Evolutionary conservation across 495 filamentous ascomycete species (phyloP).

Genomic region (Aspergillus ellipticus): DNA sequence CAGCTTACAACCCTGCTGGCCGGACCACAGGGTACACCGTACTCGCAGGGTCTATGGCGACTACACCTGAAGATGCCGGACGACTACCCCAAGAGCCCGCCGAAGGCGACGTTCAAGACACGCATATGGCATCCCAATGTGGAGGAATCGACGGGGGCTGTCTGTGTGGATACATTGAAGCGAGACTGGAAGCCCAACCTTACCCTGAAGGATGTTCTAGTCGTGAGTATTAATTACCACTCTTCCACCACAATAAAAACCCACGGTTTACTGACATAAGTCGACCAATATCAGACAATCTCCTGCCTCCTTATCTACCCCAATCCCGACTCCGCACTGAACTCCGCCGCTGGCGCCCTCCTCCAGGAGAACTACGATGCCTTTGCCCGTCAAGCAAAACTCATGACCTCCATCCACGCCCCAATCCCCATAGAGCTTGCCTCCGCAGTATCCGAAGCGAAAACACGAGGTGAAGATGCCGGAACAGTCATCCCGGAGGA

Average conservation of each 20-base stretch:
- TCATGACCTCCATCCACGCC: conserved; percentile 69
- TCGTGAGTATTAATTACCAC: conserved; percentile 47
- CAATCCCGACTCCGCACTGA: conserved; percentile 68
- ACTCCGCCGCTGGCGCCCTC: conserved; percentile 59
- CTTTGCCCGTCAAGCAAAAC: conserved; percentile 57
- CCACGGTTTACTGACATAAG: conserved; percentile 6
- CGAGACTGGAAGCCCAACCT: conserved; percentile 61
- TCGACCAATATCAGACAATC: conserved; percentile 46
- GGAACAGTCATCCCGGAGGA: conserved; percentile 20
- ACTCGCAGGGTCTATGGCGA: conserved; percentile 56
- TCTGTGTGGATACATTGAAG: conserved; percentile 72
- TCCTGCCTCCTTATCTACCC: conserved; percentile 69
- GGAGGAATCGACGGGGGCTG: conserved; percentile 59
- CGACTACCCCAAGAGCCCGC: conserved; percentile 61
- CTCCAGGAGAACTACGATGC: conserved; percentile 60
- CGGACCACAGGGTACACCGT: conserved; percentile 64
- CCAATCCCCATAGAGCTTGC: conserved; percentile 44
- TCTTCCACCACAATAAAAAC: not conserved
- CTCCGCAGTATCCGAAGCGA: conserved; percentile 51
- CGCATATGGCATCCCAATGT: conserved; percentile 73
- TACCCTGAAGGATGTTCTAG: conserved; percentile 60
- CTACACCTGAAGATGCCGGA: conserved; percentile 60
- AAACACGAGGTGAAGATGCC: conserved; percentile 55
- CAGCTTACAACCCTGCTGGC: conserved; percentile 57
- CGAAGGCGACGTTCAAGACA: conserved; percentile 64